Base-by-base conservation (phyloP, 352 stramenopile species). In the Globisporangium spiculum region DNA sequence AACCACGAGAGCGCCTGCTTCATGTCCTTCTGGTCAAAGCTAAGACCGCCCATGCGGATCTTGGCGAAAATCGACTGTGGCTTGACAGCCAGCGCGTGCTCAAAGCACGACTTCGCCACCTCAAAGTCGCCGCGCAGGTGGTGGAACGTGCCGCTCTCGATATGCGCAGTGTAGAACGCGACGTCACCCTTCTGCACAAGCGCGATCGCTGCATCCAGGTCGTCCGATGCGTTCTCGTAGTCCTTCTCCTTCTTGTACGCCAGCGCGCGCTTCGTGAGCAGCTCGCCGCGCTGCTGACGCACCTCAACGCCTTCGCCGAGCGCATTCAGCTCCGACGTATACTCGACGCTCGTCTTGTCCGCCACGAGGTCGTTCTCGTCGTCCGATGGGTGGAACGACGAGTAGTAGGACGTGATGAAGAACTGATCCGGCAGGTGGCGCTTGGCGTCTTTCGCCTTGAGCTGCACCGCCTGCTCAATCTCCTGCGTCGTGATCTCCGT, bases 361-460 rank as follows among this genome's bases (percentile, higher is more conserved):
- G 78, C 80, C 36, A 76, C 66, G 22, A 92, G 46, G 46, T 92
- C 84, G 65, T 81, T 92, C 67, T 93, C 82, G 63, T 91, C 86
- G 73, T 93, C 86, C 66, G 78, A 88, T 41, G 79, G 71, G 70
- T 93, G 86, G 76, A 93, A 93, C 30, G 86, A 93, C n/a, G 83
- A 92, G 73, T 90, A 93, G 76, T 93, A 93, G 60, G 86, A 93
- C 46, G 83, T 91, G 59, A 93, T 86, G 72, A 93, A 93, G 71
- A 92, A 93, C 69, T 90, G 76, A 69, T 92, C 83, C 1, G 86
- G 86, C 62, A 93, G 68, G 69, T 84, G 91, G 0, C 82, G 81
- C 56, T 81, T 72, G 24, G 77, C 74, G 73, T 83, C 82, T 61
- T 83, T 70, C 63, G 88, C 83, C 71, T 88, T 88, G 38, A 36